A percentile compares a stretch with the other conserved stretches of the same genome.
Evolutionary conservation across 768 basidiomycete species (phyloP).

Genomic region (Termitomyces sp.): DNA sequence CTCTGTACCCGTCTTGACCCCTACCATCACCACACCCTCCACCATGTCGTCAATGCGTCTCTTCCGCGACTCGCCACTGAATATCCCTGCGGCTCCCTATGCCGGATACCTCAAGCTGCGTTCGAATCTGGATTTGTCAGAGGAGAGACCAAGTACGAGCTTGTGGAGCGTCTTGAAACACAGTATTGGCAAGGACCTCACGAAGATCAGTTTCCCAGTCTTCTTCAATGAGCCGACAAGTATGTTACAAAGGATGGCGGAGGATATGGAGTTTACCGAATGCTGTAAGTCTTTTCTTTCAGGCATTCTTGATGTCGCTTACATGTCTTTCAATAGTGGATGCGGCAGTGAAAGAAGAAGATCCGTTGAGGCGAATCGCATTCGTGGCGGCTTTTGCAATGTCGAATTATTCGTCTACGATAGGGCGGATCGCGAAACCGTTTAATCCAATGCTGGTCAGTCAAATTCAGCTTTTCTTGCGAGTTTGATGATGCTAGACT

Average conservation of each 20-base stretch:
- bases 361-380: slow-evolving; percentile 79
- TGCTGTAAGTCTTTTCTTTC: slow-evolving; percentile 53
- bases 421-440: slow-evolving; percentile 94
- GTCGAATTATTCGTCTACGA: slow-evolving; percentile 96
- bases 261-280: slow-evolving; percentile 97
- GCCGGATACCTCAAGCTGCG: slow-evolving; percentile 66
- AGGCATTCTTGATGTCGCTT: neutral
- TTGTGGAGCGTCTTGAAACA: slow-evolving; percentile 94
- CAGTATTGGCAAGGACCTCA: slow-evolving; percentile 94
- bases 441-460: slow-evolving; percentile 93
- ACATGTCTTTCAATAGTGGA: slow-evolving; percentile 49
- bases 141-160: slow-evolving; percentile 84
- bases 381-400: slow-evolving; percentile 96
- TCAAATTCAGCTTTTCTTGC: slow-evolving; percentile 4
- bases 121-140: slow-evolving; percentile 52
- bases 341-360: slow-evolving; percentile 69
- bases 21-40: neutral
- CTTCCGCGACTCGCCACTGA: neutral
- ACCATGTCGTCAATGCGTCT: neutral
- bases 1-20: neutral
- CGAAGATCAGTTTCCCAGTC: slow-evolving; percentile 92
- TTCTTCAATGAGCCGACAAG: slow-evolving; percentile 93
- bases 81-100: slow-evolving; percentile 36
- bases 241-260: slow-evolving; percentile 96
- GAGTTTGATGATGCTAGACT: neutral